Evolutionary conservation across 208 protist genomes (phyloP).

Genomic region (Leishmania gerbilli): DNA sequence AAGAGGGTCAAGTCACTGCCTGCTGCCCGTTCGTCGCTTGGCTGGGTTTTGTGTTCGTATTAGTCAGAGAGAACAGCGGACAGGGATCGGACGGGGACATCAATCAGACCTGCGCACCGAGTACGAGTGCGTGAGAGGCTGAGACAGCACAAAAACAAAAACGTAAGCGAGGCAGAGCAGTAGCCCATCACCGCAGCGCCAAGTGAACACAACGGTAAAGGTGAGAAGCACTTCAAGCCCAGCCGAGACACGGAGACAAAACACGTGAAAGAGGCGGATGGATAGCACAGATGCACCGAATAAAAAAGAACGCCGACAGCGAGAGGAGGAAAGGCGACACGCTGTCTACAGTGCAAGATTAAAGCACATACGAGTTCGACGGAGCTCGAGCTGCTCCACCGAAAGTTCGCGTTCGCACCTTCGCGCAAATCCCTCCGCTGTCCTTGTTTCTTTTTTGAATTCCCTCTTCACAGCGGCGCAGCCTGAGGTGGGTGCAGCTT

Average conservation of each 20-base stretch:
- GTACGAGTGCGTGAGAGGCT: neutral
- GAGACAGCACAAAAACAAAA: neutral
- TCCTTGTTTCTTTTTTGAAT: neutral
- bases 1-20: neutral
- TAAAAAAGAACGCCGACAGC: neutral
- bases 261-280: neutral
- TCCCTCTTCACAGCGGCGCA: neutral
- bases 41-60: neutral
- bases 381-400: neutral
- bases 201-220: no score
- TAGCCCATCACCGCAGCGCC: neutral
- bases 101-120: neutral
- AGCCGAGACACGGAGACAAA: neutral
- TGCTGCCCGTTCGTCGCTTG: neutral
- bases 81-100: neutral
- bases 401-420: neutral
- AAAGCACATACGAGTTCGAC: neutral
- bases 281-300: neutral
- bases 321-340: neutral
- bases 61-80: neutral
- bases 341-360: neutral
- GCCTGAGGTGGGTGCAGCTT: neutral
- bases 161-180: neutral
- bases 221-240: neutral
- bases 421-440: neutral